Conservation (phyloP, 2,329 filamentous ascomycete genomes). For the Dothistroma pini region DNA sequence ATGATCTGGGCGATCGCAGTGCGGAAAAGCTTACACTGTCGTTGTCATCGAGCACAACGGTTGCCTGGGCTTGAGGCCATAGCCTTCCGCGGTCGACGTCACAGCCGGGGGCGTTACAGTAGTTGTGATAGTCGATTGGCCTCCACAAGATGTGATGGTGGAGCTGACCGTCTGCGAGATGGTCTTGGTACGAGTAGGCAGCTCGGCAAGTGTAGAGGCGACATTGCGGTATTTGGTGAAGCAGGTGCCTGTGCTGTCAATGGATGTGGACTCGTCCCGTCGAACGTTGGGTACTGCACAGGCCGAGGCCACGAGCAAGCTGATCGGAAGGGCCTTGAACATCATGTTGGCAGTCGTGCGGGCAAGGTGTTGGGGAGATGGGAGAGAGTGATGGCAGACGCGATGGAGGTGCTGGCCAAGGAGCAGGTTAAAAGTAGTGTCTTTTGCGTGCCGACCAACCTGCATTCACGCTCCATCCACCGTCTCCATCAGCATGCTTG, state of each 20-base stretch:
- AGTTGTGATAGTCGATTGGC: conserved; percentile 15
- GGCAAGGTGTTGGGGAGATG: background rate
- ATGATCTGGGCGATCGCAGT: background rate
- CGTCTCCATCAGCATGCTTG: background rate
- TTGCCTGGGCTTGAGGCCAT: conserved; percentile 5
- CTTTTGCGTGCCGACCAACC: background rate
- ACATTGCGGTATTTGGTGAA: conserved; percentile 22
- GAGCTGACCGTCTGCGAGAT: conserved; percentile 18
- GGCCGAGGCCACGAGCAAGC: conserved; percentile 10
- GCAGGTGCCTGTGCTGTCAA: conserved; percentile 18
- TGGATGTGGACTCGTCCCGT: conserved; percentile 12
- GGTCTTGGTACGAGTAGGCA: conserved; percentile 19
- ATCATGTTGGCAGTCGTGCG: conserved; percentile 7
- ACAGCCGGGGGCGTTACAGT: conserved; percentile 23
- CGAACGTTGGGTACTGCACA: conserved; percentile 4
- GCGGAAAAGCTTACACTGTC: conserved; percentile 15
- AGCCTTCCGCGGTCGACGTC: conserved; percentile 10
- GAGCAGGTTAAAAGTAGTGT: background rate
- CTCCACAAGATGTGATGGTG: conserved; percentile 20
- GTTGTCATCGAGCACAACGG: conserved; percentile 20
- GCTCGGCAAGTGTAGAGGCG: conserved; percentile 3
- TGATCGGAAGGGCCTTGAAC: conserved; percentile 6
- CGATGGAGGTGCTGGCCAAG: background rate
- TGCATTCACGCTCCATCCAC: conserved; percentile 10
- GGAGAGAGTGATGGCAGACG: background rate